A percentile compares a stretch with the other conserved stretches of the same genome.
These are phyloP conservation scores for Cucurbita ficifolia DNA, from an alignment of 306 rosid species.

Conservation along the genomic window DNA sequence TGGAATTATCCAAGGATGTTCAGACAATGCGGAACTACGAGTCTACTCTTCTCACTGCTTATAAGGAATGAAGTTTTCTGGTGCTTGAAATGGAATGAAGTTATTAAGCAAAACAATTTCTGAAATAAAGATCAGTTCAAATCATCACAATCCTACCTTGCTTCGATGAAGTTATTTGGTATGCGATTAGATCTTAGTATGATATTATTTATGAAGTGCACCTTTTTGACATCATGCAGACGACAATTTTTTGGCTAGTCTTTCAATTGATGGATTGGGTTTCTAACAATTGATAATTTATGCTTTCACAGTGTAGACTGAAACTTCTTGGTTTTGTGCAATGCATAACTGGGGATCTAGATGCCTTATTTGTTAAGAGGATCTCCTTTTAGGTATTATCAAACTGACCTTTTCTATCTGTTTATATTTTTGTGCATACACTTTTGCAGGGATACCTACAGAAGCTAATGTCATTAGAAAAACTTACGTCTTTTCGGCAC, in stretches of 20 bases:
- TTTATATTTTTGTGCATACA: neutral
- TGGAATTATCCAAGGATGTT: conserved; percentile 85
- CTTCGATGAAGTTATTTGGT: neutral
- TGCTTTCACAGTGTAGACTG: neutral
- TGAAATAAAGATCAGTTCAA: neutral
- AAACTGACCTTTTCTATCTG: neutral
- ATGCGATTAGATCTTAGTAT: neutral
- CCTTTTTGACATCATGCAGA: neutral
- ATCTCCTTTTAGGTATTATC: neutral
- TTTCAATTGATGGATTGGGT: no score
- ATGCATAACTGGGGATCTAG: neutral
- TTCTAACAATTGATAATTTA: no score
- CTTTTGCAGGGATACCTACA: conserved; percentile 59
- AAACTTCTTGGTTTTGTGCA: neutral
- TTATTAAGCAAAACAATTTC: neutral
- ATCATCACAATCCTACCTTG: neutral
- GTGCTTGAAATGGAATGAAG: neutral
- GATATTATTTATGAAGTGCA: neutral
- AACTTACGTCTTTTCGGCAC: no score
- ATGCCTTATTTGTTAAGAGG: neutral
- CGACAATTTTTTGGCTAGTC: no score
- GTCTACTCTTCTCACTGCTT: conserved; percentile 74
- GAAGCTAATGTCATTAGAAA: conserved; percentile 56
- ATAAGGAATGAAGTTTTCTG: conserved; percentile 38
- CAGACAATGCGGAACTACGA: conserved; percentile 76